phyloP scores from a whole-genome alignment of 83 land plant genomes.

The Picea abies region DNA sequence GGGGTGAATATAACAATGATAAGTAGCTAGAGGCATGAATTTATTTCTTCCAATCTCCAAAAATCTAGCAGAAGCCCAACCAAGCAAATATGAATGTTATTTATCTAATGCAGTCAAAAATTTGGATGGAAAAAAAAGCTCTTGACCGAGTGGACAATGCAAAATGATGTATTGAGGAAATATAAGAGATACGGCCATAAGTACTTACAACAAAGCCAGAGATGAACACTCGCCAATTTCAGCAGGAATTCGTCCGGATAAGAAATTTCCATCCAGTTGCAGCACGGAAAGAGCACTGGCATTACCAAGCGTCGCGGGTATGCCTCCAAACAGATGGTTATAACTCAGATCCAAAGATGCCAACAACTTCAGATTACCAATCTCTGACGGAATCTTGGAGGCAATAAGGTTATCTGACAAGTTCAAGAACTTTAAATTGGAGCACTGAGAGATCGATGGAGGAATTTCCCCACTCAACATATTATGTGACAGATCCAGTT shows the following conservation, averaged over 20 bases:
- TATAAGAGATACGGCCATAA: neutral
- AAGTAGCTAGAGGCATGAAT: no score
- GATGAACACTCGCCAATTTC: slow-evolving; percentile 16
- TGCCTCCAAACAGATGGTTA: slow-evolving; percentile 1
- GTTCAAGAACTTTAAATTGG: slow-evolving; percentile 16
- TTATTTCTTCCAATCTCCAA: no score
- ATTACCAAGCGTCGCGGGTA: neutral
- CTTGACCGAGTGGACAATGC: no score
- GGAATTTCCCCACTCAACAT: slow-evolving; percentile 37
- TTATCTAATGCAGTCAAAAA: no score
- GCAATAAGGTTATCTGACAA: slow-evolving; percentile 16
- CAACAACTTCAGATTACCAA: slow-evolving; percentile 18
- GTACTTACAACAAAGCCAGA: slow-evolving; percentile 31
- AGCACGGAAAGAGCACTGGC: slow-evolving; percentile 5
- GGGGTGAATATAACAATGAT: no score
- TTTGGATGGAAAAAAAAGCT: no score
- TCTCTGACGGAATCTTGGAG: slow-evolving; percentile 15
- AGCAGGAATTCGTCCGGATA: neutral
- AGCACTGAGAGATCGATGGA: slow-evolving; percentile 10
- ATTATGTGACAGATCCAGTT: slow-evolving; percentile 33
- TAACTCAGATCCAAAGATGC: slow-evolving; percentile 1
- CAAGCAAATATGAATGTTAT: no score
- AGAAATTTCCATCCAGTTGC: slow-evolving; percentile 10
- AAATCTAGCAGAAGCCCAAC: no score
- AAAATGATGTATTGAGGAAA: no score